A percentile compares a stretch with the other conserved stretches of the same genome.
Conservation (phyloP, 129 eudicot genomes). For the Lactuca saligna region DNA sequence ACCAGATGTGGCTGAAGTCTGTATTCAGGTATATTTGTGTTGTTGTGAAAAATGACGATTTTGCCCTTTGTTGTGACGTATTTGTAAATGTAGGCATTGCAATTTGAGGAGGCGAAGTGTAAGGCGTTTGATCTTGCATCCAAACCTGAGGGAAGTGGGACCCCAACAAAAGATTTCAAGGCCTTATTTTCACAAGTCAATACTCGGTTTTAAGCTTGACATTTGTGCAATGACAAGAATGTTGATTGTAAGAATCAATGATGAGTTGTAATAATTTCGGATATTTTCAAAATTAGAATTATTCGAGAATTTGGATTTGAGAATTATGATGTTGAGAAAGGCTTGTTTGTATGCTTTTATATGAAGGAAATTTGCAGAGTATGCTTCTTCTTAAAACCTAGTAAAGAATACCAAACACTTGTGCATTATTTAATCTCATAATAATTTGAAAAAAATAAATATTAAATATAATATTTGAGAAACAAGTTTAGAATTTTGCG, state of each 20-base stretch:
- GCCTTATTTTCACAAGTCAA: slow-evolving; percentile 66
- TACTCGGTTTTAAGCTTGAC: slow-evolving; percentile 47
- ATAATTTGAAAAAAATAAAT: too few species aligned
- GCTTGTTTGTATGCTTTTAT: too few species aligned
- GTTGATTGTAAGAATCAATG: not conserved
- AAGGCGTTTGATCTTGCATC: slow-evolving; percentile 95
- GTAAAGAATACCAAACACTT: too few species aligned
- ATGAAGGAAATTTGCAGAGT: too few species aligned
- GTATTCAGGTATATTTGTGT: slow-evolving; percentile 48
- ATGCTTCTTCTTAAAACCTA: too few species aligned
- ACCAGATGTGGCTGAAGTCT: slow-evolving; percentile 96
- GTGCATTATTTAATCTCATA: too few species aligned
- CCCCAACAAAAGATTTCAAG: slow-evolving; percentile 86
- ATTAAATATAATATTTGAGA: too few species aligned
- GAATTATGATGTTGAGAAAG: too few species aligned
- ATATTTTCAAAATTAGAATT: too few species aligned
- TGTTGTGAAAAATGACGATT: not conserved
- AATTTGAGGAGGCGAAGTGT: slow-evolving; percentile 75
- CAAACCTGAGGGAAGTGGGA: slow-evolving; percentile 89
- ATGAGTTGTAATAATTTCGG: not conserved
- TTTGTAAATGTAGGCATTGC: slow-evolving; percentile 52
- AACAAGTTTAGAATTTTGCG: too few species aligned
- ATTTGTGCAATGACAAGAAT: not conserved
- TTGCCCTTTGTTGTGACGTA: not conserved
- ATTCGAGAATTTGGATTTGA: too few species aligned